These are phyloP conservation scores for Neofusicoccum ribis DNA, from an alignment of 2,329 filamentous ascomycete species.

Conservation along the genomic window DNA sequence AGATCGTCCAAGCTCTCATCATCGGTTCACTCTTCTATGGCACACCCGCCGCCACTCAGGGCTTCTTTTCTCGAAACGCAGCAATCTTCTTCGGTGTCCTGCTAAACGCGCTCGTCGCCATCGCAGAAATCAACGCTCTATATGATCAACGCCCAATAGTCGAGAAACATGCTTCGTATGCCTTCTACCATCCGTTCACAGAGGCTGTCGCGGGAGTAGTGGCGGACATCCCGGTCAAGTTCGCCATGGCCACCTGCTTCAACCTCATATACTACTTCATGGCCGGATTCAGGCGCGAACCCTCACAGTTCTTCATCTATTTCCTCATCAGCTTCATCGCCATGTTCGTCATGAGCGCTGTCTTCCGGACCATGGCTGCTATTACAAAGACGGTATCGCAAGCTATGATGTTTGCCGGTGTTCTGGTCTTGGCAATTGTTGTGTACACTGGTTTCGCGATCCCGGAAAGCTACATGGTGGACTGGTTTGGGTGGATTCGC, in stretches of 20 bases:
- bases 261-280: constrained; percentile 84
- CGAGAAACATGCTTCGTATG: constrained; percentile 83
- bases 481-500: constrained; percentile 50
- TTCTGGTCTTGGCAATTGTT: constrained; percentile 64
- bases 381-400: constrained; percentile 66
- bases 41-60: constrained; percentile 50
- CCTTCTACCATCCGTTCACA: constrained; percentile 82
- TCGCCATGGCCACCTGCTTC: constrained; percentile 69
- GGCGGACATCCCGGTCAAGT: constrained; percentile 78
- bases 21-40: constrained; percentile 63
- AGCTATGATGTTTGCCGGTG: constrained; percentile 55
- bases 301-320: constrained; percentile 82
- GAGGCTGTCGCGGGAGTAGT: constrained; percentile 84
- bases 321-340: constrained; percentile 65
- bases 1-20: constrained; percentile 60
- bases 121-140: constrained; percentile 52
- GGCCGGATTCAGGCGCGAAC: constrained; percentile 70
- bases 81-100: constrained; percentile 62
- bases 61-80: constrained; percentile 57
- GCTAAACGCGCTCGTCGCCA: constrained; percentile 59
- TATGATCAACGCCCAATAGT: constrained; percentile 88
- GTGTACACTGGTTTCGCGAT: constrained; percentile 70
- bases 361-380: constrained; percentile 77
- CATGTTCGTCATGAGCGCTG: constrained; percentile 73
- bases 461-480: constrained; percentile 59